Evolutionary conservation across 78 protist species (phyloP).

Genomic region (Isochrysis galbana): DNA sequence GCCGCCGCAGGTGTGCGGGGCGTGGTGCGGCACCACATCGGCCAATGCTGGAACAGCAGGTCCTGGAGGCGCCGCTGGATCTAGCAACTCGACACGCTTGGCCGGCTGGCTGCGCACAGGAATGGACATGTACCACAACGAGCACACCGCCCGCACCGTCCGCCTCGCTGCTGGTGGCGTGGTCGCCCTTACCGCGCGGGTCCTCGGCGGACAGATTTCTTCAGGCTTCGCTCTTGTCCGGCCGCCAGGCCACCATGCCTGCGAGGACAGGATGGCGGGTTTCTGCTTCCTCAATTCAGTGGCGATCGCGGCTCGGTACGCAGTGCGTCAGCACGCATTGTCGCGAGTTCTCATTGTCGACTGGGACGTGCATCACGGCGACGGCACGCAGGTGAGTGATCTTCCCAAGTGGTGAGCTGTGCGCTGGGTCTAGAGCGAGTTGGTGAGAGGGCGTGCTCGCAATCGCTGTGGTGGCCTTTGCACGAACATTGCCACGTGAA

Average conservation of each 20-base stretch:
- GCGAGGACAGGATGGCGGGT: constrained; percentile 43
- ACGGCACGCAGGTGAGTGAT: constrained; percentile 87
- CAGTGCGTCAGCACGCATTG: constrained; percentile 46
- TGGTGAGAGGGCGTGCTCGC: too few relatives aligned
- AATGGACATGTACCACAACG: background rate
- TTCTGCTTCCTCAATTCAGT: constrained; percentile 81
- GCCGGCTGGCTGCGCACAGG: background rate
- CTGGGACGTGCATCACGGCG: constrained; percentile 88
- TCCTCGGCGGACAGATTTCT: background rate
- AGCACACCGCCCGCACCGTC: background rate
- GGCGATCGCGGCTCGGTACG: constrained; percentile 80
- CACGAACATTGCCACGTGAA: too few relatives aligned
- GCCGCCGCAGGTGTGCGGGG: background rate
- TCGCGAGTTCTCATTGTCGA: constrained; percentile 74
- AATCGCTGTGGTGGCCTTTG: too few relatives aligned
- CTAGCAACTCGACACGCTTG: background rate
- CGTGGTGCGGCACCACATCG: background rate
- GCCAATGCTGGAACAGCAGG: too few relatives aligned
- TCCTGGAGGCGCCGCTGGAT: too few relatives aligned
- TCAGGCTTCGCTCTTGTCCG: constrained; percentile 43
- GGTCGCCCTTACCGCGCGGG: background rate
- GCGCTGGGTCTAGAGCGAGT: too few relatives aligned
- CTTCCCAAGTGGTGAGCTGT: too few relatives aligned
- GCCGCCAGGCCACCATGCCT: constrained; percentile 83
- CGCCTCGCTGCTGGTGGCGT: constrained; percentile 13